Base-by-base conservation (phyloP, 1,284 basidiomycete genomes). In the Heterobasidion occidentale region DNA sequence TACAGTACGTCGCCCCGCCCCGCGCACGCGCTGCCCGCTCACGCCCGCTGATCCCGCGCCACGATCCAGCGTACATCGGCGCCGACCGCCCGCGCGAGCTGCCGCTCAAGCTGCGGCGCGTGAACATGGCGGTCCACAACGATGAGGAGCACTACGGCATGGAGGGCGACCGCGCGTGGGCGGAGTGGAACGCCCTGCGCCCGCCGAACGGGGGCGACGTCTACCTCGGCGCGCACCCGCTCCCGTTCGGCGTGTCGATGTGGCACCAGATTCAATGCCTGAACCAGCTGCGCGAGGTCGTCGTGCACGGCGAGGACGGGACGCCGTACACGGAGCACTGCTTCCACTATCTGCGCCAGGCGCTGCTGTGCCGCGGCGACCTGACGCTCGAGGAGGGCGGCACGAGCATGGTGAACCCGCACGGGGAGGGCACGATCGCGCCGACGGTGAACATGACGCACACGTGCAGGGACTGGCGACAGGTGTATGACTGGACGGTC, bases 251-350 rank as follows among this genome's bases (percentile, higher is more conserved):
- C 14, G 36, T 56, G n/a, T n/a, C 53, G 14, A 52, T 60, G 36
- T 58, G 50, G 46, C 58, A 60, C 49, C 57, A 60, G 35, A n/a
- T 60, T 44, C 58, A 58, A 35, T 60, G 58, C 44, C 51, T 60
- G 11, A 57, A 52, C 46, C 44, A 19, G 33, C 36, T 60, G 4
- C 58, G 58, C 27, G 38, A 11, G 17, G 19, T 42, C 51, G 9
- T 52, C 36, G 51, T 33, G 35, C 12, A 45, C 20, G 36, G 36
- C 14, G 51, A 44, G 14, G 38, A 52, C 38, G 51, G 51, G 35
- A 15, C 36, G 9, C 35, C 36, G 35, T 36, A 52, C 36, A 52
- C 38, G 12, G 14, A 1, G 17, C 51, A 52, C 20, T 52, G 51
- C 51, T 44, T 52, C n/a, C 35, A 38, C n/a, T 52, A 52, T 35